These are phyloP conservation scores for Vaccinium vitisidaea DNA, from an alignment of 148 eudicot genomes.

Conservation along the genomic window DNA sequence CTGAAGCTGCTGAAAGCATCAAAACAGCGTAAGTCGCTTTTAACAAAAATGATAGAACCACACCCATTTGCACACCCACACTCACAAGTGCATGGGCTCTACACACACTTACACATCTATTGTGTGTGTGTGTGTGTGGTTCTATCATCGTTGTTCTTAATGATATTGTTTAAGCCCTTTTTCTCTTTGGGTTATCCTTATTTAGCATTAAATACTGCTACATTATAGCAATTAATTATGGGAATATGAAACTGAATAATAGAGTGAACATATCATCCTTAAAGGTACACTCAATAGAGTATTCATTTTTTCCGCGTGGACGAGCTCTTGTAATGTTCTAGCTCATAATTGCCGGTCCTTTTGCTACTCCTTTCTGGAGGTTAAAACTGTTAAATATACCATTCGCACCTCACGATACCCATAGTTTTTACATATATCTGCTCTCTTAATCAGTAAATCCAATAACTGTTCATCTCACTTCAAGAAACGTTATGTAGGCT, in stretches of 20 bases:
- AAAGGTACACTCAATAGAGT: background rate
- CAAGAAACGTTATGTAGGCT: background rate
- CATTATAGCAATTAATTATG: background rate
- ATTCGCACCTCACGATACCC: background rate
- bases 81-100: too few species aligned
- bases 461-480: background rate
- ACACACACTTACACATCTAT: too few species aligned
- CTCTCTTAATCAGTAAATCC: background rate
- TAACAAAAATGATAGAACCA: background rate
- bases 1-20: conserved; percentile 89
- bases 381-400: background rate
- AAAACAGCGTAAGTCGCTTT: conserved; percentile 82
- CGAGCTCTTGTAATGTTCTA: background rate
- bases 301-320: background rate
- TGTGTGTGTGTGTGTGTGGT: too few species aligned
- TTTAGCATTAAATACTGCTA: background rate
- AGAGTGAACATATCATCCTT: background rate
- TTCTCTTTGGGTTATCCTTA: background rate
- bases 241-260: background rate
- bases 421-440: background rate
- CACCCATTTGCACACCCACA: too few species aligned
- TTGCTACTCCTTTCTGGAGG: background rate
- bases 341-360: background rate
- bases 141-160: background rate
- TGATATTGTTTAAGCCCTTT: background rate